These are phyloP conservation scores for Paracamarosporium sp. DNA, from an alignment of 2,329 filamentous ascomycete species.

Conservation along the genomic window DNA sequence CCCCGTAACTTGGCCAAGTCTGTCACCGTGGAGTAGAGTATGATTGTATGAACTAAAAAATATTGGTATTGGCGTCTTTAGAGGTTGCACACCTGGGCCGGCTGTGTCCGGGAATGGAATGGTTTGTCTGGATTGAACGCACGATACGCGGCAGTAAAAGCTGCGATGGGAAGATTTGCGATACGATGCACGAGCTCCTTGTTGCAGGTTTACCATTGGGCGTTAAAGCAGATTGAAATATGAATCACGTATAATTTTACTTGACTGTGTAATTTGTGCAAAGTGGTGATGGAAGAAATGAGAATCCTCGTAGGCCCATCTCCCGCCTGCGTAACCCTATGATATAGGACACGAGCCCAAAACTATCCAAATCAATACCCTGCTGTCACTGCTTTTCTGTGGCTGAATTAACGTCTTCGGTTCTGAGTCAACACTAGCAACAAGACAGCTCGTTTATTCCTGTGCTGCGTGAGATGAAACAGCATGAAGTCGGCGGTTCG, in stretches of 20 bases:
- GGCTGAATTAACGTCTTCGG: too few relatives aligned
- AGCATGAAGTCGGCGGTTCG: not conserved
- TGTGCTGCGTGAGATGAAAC: constrained; percentile 8
- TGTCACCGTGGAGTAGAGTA: constrained; percentile 90
- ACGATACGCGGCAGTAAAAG: not conserved
- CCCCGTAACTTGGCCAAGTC: constrained; percentile 98
- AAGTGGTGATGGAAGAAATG: not conserved
- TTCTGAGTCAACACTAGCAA: too few relatives aligned
- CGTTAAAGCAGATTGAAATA: constrained; percentile 22
- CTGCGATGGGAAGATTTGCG: constrained; percentile 6
- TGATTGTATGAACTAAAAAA: constrained; percentile 14
- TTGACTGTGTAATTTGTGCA: not conserved
- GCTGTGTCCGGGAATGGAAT: constrained; percentile 32
- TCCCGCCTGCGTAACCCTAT: too few relatives aligned
- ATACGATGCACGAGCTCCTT: constrained; percentile 18
- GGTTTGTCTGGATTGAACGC: constrained; percentile 15
- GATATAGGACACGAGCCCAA: too few relatives aligned
- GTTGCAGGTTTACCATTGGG: constrained; percentile 15
- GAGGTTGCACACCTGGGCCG: constrained; percentile 25
- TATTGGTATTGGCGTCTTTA: constrained; percentile 30
- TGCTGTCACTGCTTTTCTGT: too few relatives aligned
- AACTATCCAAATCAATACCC: too few relatives aligned
- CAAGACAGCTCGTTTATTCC: not conserved
- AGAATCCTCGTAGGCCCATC: too few relatives aligned
- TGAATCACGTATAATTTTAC: constrained; percentile 19